Evolutionary conservation across 2,329 filamentous ascomycete species (phyloP), one percentile per base, ranked within the genome.

Genomic region (Phialophora chinensis): DNA sequence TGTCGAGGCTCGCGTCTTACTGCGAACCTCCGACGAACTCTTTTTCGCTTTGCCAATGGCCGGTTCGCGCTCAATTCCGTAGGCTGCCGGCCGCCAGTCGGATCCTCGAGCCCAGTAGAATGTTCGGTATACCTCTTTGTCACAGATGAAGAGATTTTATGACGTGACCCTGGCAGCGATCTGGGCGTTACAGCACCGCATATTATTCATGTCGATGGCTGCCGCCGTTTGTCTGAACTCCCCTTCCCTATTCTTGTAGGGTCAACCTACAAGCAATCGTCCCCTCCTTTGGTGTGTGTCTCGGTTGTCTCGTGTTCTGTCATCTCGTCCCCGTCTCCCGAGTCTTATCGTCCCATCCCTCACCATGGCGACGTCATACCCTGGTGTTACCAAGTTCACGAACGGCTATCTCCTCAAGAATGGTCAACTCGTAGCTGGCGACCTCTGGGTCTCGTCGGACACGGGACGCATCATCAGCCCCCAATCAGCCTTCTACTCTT

Each of bases 401-500:
- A 96, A 96, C 80, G 96, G 93, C 76, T 88, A 90, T 59, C 82
- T 96, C 29, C 83, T 94, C 66, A 88, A 87, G 74, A 87, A 87
- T 72, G 84, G 89, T 70, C 75, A 83, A 23, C 83, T 97, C 29
- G 85, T 96, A 53, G 79, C 87, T 53, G 88, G 91, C 69, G 93
- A 97, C 75, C 85, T 97, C n/a, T 97, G 92, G 92, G 88, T 97
- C 67, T 93, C 91, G 77, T 91, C 92, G 0, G 76, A 84, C 17
- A 92, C 89, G 1, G 93, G 93, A 71, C 93, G 92, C 77, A 92
- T 97, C 74, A 83, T 97, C 56, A 85, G 88, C 72, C 91, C 85
- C 63, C 86, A 88, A 74, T 82, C 87, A 69, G 82, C 85, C 64
- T 85, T 88, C 64, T 83, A 83, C 69, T 79, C 77, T 35, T 71